Evolutionary conservation across 1,139 yeast species (phyloP), one percentile per base, ranked within the genome.

Genomic region (Yamadazyma epiphylla): DNA sequence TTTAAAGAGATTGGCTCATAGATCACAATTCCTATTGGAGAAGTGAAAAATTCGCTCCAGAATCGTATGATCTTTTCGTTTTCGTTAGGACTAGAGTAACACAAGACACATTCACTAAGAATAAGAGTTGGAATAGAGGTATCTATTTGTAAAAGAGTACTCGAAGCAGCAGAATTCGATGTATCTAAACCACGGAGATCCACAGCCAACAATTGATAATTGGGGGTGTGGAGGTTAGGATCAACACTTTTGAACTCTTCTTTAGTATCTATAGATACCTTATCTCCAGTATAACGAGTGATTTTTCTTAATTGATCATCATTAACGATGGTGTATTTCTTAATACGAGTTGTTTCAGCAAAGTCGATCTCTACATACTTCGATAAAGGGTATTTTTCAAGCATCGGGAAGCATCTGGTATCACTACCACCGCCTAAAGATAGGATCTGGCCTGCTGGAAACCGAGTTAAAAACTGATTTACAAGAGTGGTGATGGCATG

Each of bases 391-490:
- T 39, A 24, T 3, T 37, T 30, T 19, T 30, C 17, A 27, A 84
- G 52, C 3, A 77, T 35, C 5, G 63, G 53, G 48, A 86, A 85
- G 5, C 75, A 70, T 36, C 97, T 58, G 1, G 96, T 80, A 54
- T 91, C 98, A n/a, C 94, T 84, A 1, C 98, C 98, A n/a, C 96
- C 86, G 0, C 98, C 98, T 14, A 91, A 56, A 4, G 94, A 87
- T 0, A 91, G 58, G 8, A 91, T 73, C 50, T 88, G 95, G 28
- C 75, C 60, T 2, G 37, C 38, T 1, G 28, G 41, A 32, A 55
- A 53, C 19, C 52, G 50, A 2, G 40, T 38, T 4, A 84, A 39
- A 43, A 84, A 86, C 21, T 54, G 48, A 1, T 65, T 60, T 1
- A 86, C 55, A 1, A 83, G 56, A 11, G 47, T 29, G 45, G 85